Evolutionary conservation across 768 basidiomycete species (phyloP), one percentile per base, ranked within the genome.

Genomic region (Calocera cornea): DNA sequence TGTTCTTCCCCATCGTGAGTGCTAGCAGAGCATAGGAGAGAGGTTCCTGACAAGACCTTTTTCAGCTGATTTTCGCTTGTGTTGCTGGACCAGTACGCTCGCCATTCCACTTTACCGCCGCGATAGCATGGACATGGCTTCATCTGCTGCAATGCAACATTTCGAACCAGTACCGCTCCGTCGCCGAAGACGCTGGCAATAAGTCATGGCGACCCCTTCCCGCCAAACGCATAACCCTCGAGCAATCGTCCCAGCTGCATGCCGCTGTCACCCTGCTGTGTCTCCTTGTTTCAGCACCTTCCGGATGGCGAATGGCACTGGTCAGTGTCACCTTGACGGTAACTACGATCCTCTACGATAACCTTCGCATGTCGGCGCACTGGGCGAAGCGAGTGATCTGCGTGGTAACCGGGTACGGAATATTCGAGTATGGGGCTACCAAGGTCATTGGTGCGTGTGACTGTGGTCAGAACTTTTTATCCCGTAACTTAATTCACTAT

Each of bases 151-250:
- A 76, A 44, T 74, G 72, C 68, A 72, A 74, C 38, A 70, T 77
- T 47, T 76, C 78, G 14, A 77, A 79, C 66, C 79, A 79, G 41
- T 68, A 67, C 16, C 47, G 70, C 7, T 72, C 68, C 1, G 65
- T 68, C 0, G 63, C 72, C n/a, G 79, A 79, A 66, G 79, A 79
- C 66, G 69, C 69, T 1, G 41, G 68, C 1, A 79, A 79, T 69
- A 76, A 75, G 68, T 73, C 77, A 22, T 77, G 75, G 75, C 70
- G 80, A 2, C 80, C 80, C 1, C 64, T 81, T 3, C 79, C 80
- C 2, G 70, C 79, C 0, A 72, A 75, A 8, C 73, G 77, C 7
- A 73, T 81, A 14, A 69, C 75, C 3, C 34, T 70, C 10, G 3
- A 38, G 2, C 54, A 70, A 1, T 72, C 77, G 5, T 41, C 66